A percentile compares a stretch with the other conserved stretches of the same genome.
Conservation (phyloP, 345 rosid genomes). For the Boechera divaricarpa region DNA sequence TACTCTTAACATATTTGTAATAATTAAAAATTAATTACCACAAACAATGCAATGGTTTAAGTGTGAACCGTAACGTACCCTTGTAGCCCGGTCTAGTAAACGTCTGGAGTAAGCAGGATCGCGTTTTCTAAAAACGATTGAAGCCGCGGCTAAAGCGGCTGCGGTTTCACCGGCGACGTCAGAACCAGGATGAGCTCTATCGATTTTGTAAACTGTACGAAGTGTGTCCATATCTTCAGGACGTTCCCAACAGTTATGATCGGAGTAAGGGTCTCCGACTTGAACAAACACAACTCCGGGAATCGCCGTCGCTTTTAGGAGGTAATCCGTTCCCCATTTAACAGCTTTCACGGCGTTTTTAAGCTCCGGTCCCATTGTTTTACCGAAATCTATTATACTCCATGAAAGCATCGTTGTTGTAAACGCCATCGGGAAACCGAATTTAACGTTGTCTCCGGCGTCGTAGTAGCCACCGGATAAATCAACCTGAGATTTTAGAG, state of each 20-base stretch:
- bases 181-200: constrained; percentile 78
- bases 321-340: constrained; percentile 87
- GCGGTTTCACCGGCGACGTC: constrained; percentile 99
- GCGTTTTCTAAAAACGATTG: constrained; percentile 86
- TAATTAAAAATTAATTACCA: background rate
- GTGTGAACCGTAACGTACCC: constrained; percentile 54
- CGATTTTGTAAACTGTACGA: constrained; percentile 79
- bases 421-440: constrained; percentile 98
- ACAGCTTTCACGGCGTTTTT: constrained; percentile 69
- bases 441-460: constrained; percentile 95
- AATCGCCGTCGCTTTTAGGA: constrained; percentile 75
- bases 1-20: background rate
- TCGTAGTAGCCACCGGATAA: constrained; percentile 94
- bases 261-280: constrained; percentile 87
- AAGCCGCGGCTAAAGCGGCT: constrained; percentile 95
- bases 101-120: constrained; percentile 78
- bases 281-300: constrained; percentile 71
- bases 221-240: constrained; percentile 98
- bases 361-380: constrained; percentile 80
- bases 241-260: constrained; percentile 93
- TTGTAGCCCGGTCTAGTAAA: constrained; percentile 72
- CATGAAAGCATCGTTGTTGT: constrained; percentile 88
- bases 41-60: background rate
- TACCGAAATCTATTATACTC: constrained; percentile 93
- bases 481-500: constrained; percentile 56